A percentile compares a stretch with the other conserved stretches of the same genome.
Evolutionary conservation across 352 stramenopile genomes (phyloP).

Genomic region (Vaucheria bursata): DNA sequence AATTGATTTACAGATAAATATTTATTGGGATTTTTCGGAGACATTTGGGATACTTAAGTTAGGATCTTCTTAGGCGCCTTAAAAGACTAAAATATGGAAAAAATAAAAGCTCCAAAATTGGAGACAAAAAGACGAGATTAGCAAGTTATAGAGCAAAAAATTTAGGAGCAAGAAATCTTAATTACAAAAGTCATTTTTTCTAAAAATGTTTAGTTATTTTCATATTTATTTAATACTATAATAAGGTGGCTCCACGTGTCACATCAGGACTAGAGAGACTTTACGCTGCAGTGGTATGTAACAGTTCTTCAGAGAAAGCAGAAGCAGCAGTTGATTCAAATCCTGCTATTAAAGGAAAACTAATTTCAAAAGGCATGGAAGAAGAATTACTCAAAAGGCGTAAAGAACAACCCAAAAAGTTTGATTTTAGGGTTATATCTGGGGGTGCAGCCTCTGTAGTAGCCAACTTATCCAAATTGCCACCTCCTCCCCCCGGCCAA

Average conservation of each 20-base stretch:
- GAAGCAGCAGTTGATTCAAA: neutral
- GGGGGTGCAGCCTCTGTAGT: constrained; percentile 3
- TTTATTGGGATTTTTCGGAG: no score
- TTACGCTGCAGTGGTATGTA: neutral
- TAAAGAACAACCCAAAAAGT: neutral
- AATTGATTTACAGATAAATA: no score
- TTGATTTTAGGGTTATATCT: neutral
- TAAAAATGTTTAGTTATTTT: neutral
- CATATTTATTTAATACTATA: neutral
- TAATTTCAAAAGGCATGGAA: neutral
- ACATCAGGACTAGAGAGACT: neutral
- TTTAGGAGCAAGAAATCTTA: no score
- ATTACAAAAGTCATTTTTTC: no score
- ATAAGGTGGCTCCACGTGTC: neutral
- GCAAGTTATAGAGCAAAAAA: no score
- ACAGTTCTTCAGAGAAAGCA: neutral
- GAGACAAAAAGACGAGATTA: no score
- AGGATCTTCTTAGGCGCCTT: neutral
- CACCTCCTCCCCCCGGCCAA: constrained; percentile 29
- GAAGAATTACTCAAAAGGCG: neutral
- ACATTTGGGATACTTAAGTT: neutral
- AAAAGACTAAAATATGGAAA: neutral
- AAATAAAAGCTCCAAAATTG: neutral
- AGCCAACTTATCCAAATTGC: constrained; percentile 12
- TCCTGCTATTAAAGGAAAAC: neutral